These are phyloP conservation scores for Cytospora leucostoma DNA, from an alignment of 2,329 filamentous ascomycete species.

Conservation along the genomic window DNA sequence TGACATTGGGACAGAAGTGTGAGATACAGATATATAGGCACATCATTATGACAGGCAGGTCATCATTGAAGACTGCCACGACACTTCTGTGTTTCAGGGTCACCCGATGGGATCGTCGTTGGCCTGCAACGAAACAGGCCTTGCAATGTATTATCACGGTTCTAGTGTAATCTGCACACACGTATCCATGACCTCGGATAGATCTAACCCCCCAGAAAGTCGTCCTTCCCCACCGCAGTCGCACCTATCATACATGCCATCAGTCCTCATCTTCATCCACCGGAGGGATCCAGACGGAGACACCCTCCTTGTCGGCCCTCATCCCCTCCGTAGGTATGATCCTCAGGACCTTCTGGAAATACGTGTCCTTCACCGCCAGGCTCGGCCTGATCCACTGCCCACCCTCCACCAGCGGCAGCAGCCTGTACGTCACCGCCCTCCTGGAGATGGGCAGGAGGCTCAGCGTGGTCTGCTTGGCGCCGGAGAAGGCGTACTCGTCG, in stretches of 20 bases:
- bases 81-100: not conserved
- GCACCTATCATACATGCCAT: not conserved
- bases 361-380: slow-evolving; percentile 80
- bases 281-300: slow-evolving; percentile 62
- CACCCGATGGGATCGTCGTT: not conserved
- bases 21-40: not conserved
- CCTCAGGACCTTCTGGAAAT: slow-evolving; percentile 87
- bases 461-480: slow-evolving; percentile 76
- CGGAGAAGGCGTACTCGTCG: slow-evolving; percentile 91
- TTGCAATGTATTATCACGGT: not conserved
- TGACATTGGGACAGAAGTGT: not conserved
- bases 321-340: slow-evolving; percentile 78
- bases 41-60: not conserved
- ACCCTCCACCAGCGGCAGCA: slow-evolving; percentile 68
- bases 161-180: not conserved
- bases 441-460: slow-evolving; percentile 83
- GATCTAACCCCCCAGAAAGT: not conserved
- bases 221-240: not conserved
- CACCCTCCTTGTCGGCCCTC: slow-evolving; percentile 63
- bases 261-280: slow-evolving; percentile 32
- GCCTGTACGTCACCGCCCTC: slow-evolving; percentile 69
- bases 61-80: not conserved
- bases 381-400: slow-evolving; percentile 67
- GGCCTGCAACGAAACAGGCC: not conserved
- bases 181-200: not conserved